A percentile compares a stretch with the other conserved stretches of the same genome.
These are phyloP conservation scores for Wickerhamiella australiensis DNA, from an alignment of 805 yeast species.

Conservation along the genomic window DNA sequence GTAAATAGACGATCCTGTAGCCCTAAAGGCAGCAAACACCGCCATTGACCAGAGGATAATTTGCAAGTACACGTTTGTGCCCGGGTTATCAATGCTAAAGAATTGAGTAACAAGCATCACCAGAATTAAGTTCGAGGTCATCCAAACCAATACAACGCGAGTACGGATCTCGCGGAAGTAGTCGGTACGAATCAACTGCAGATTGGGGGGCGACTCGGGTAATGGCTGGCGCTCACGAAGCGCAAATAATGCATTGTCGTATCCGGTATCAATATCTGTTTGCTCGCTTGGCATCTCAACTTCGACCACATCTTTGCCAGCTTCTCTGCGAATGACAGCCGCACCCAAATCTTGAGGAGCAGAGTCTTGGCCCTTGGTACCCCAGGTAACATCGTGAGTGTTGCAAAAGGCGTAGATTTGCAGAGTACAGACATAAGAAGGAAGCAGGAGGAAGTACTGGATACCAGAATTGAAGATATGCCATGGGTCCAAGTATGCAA, in stretches of 20 bases:
- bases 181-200: constrained; percentile 43
- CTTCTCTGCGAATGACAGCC: constrained; percentile 70
- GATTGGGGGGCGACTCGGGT: constrained; percentile 34
- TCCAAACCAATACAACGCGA: constrained; percentile 90
- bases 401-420: constrained; percentile 96
- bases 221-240: constrained; percentile 58
- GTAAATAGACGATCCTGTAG: constrained; percentile 65
- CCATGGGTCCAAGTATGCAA: constrained; percentile 91
- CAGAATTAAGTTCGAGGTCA: constrained; percentile 65
- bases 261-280: constrained; percentile 68
- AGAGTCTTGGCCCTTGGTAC: constrained; percentile 88
- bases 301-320: constrained; percentile 61
- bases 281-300: constrained; percentile 61
- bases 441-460: constrained; percentile 81
- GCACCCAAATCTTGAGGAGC: constrained; percentile 60
- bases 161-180: constrained; percentile 93
- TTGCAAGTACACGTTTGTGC: constrained; percentile 61
- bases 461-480: constrained; percentile 76
- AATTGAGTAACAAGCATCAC: constrained; percentile 83
- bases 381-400: constrained; percentile 98
- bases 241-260: constrained; percentile 60
- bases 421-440: constrained; percentile 81
- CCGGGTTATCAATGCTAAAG: constrained; percentile 52
- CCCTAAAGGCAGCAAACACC: constrained; percentile 67
- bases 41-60: constrained; percentile 91